phyloP scores from a whole-genome alignment of 1,139 yeast species.

The Pichia sp. region DNA sequence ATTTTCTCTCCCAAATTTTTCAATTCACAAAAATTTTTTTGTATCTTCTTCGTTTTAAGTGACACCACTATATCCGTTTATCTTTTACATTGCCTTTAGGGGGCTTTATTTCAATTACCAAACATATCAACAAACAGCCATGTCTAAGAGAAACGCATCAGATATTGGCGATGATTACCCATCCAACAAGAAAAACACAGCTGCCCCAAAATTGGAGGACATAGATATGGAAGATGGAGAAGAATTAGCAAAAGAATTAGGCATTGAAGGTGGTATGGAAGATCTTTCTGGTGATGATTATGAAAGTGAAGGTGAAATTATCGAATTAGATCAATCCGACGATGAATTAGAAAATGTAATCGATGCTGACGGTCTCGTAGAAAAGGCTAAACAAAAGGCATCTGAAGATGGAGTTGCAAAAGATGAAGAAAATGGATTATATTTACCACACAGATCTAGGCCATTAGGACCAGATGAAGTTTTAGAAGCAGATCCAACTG shows the following conservation, averaged over 20 bases:
- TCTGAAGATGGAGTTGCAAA: constrained; percentile 14
- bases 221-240: constrained; percentile 34
- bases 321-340: constrained; percentile 67
- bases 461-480: constrained; percentile 97
- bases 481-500: constrained; percentile 94
- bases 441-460: constrained; percentile 82
- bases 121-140: constrained; percentile 25
- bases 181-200: constrained; percentile 30
- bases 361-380: constrained; percentile 24
- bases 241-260: constrained; percentile 51
- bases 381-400: constrained; percentile 14
- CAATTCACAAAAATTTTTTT: constrained; percentile 7
- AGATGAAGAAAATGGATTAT: constrained; percentile 45
- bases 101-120: too few species aligned
- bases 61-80: not conserved
- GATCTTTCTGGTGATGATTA: constrained; percentile 95
- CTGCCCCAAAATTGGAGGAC: constrained; percentile 26
- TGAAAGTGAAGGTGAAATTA: constrained; percentile 90
- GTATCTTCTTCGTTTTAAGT: not conserved
- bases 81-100: too few species aligned
- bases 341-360: constrained; percentile 30
- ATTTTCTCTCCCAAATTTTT: too few species aligned
- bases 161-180: constrained; percentile 31
- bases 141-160: constrained; percentile 58
- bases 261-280: constrained; percentile 72